Base-by-base conservation (phyloP, 2,329 filamentous ascomycete species). In the Colletotrichum eleusines region DNA sequence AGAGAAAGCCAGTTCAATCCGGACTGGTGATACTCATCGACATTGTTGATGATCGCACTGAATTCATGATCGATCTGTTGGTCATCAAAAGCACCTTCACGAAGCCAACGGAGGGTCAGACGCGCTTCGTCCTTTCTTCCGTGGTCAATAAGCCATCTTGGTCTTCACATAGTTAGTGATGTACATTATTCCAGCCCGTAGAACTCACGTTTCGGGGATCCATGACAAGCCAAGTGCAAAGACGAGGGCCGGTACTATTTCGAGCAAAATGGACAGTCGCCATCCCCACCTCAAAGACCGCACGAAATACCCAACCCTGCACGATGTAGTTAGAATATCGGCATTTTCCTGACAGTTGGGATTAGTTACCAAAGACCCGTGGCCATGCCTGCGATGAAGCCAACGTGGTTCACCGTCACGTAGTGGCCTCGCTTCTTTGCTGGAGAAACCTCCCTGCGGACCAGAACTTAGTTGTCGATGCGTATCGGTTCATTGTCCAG, bases 341-440 rank as follows among this genome's bases (percentile, higher is more conserved):
- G 16, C n/a, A 40, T 20, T 16, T n/a, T 42, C 8, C 28, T 23
- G 1, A 14, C 8, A 35, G 16, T 23, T 11, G 31, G 18, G 31
- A 2, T 28, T 69, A 3, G 80, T 44, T 77, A 88, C 87, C 87
- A 89, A 67, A 89, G 87, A 0, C 87, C 87, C 6, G 76, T 74
- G 1, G 87, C 86, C 8, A 89, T 77, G 3, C 88, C 88, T 2
- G 82, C 81, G 31, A 89, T 84, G 69, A 90, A 85, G 3, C 88
- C 88, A 54, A 89, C 82, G 63, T 90, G 88, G 74, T 89, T 89
- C 77, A 89, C 82, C 12, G 89, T 86, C 1, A 90, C 87, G 69
- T 87, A 87, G 71, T 82, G 83, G 3, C 88, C 88, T 9, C 88
- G 81, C 67, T 88, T 80, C 16, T 80, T 81, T 0, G 87, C 85